Percentiles rank a stretch among this genome's conserved stretches.
phyloP scores from a whole-genome alignment of 2,329 filamentous ascomycete genomes.

The Aspergillus niger region DNA sequence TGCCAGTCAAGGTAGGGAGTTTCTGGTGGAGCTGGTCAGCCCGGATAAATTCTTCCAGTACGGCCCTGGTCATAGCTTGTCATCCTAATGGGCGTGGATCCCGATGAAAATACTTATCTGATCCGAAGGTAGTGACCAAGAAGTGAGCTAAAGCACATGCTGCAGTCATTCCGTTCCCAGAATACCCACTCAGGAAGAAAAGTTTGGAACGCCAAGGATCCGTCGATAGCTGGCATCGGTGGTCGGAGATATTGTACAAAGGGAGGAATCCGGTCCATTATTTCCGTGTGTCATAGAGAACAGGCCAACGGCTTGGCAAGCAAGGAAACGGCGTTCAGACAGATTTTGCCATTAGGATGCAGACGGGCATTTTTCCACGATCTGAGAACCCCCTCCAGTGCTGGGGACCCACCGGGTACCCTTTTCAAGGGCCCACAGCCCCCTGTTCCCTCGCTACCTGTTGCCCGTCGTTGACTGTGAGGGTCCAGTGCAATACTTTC shows the following conservation, averaged over 20 bases:
- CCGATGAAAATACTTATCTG: not conserved
- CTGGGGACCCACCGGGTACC: not conserved
- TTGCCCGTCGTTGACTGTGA: not conserved
- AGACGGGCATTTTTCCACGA: not conserved
- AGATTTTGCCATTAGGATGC: not conserved
- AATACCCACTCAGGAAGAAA: not conserved
- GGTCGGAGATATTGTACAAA: not conserved
- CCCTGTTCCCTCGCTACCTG: not conserved
- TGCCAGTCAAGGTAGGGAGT: not conserved
- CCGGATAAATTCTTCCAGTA: not conserved
- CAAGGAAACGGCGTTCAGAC: too few relatives aligned
- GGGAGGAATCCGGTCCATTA: not conserved
- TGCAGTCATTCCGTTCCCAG: not conserved
- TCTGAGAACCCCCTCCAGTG: not conserved
- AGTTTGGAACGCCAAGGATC: not conserved
- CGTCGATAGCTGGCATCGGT: not conserved
- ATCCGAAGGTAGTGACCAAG: not conserved
- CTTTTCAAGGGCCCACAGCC: not conserved
- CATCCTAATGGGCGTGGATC: not conserved
- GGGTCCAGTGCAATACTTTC: too few relatives aligned
- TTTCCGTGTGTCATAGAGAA: not conserved
- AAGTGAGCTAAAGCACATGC: not conserved
- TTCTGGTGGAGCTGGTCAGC: not conserved
- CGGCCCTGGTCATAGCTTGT: not conserved
- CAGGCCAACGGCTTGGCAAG: not conserved